Evolutionary conservation across 345 rosid species (phyloP).

Genomic region (Salix koriyanagi): DNA sequence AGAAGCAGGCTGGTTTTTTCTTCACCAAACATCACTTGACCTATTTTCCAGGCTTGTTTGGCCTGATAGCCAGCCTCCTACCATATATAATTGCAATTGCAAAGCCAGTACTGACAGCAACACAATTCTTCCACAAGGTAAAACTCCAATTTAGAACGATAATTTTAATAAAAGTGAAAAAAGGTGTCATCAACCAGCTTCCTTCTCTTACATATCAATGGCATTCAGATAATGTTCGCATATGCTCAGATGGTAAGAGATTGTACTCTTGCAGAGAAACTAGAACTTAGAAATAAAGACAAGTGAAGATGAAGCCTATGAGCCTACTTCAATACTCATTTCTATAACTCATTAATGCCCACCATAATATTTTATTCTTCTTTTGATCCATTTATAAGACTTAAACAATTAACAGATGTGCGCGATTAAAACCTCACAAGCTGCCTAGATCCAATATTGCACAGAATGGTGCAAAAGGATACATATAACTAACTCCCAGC

Average conservation of each 20-base stretch:
- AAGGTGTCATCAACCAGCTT: not conserved
- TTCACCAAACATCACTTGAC: not conserved
- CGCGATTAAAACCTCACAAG: not conserved
- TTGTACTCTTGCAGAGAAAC: not conserved
- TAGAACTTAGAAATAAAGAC: not conserved
- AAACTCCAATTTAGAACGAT: not conserved
- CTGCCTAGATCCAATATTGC: not conserved
- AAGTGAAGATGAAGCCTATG: not conserved
- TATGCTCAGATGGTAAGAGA: not conserved
- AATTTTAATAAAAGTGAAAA: not conserved
- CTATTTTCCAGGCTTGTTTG: not conserved
- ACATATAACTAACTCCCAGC: not conserved
- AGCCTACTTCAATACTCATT: not conserved
- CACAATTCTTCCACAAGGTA: not conserved
- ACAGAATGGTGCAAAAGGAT: not conserved
- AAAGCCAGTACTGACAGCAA: not conserved
- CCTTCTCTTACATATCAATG: not conserved
- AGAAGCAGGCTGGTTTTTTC: conserved; percentile 9
- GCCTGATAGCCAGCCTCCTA: not conserved
- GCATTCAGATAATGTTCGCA: not conserved
- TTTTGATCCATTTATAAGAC: not conserved
- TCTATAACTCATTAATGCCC: not conserved
- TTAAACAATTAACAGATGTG: not conserved
- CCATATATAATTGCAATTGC: not conserved
- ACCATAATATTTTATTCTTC: not conserved